Evolutionary conservation across 495 filamentous ascomycete species (phyloP).

Genomic region (Apodospora peruviana): DNA sequence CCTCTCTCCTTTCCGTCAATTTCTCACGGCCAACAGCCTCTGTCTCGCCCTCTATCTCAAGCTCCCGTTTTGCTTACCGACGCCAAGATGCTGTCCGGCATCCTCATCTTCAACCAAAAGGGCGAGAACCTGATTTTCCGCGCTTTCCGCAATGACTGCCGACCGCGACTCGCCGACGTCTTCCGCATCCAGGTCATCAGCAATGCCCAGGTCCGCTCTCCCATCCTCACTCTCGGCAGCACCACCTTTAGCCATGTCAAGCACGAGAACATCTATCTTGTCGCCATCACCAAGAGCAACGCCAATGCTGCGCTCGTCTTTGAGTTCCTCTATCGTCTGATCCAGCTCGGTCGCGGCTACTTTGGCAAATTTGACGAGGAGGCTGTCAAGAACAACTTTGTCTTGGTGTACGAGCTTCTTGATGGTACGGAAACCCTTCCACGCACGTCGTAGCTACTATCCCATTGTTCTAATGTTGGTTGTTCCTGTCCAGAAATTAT

Average conservation of each 20-base stretch:
- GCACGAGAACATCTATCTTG: slow-evolving; percentile 98
- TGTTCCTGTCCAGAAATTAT: slow-evolving; percentile 67
- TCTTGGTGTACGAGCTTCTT: slow-evolving; percentile 94
- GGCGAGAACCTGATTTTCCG: slow-evolving; percentile 99
- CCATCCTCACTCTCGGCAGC: slow-evolving; percentile 93
- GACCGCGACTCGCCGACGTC: slow-evolving; percentile 93
- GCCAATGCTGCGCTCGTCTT: slow-evolving; percentile 98
- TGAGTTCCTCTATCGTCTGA: slow-evolving; percentile 92
- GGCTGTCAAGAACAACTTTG: slow-evolving; percentile 99
- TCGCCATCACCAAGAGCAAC: slow-evolving; percentile 98
- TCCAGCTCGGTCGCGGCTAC: slow-evolving; percentile 86
- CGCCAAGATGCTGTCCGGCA: slow-evolving; percentile 82
- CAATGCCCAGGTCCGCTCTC: slow-evolving; percentile 95
- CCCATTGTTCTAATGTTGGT: no score
- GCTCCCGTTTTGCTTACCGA: no score
- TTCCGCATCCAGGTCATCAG: slow-evolving; percentile 99
- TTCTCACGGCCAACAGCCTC: no score
- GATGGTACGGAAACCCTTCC: slow-evolving; percentile 86
- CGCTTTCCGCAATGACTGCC: slow-evolving; percentile 95
- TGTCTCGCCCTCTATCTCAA: no score
- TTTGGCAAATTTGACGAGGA: slow-evolving; percentile 99
- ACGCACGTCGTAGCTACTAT: no score
- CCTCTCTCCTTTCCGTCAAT: no score
- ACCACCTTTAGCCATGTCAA: slow-evolving; percentile 99
- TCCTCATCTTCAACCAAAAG: slow-evolving; percentile 98